Evolutionary conservation across 257 asterid genomes (phyloP), one percentile per base, ranked within the genome.

Genomic region (Petrea volubilis): DNA sequence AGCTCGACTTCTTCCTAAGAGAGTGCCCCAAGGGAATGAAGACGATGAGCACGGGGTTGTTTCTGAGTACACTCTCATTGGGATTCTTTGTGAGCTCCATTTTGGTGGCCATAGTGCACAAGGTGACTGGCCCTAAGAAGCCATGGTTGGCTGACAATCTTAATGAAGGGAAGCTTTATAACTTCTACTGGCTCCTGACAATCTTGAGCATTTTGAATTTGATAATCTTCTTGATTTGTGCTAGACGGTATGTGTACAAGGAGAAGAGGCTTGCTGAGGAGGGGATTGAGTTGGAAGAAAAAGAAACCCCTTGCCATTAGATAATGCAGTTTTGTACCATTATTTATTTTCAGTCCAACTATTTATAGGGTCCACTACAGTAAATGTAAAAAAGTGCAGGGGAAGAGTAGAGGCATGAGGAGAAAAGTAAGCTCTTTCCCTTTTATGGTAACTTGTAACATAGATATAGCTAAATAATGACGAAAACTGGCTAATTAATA

Each of bases 21-120:
- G 97, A 91, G 36, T 93, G 96, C 5, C 98, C 98, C 0, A 87
- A 87, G 65, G 97, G 98, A 11, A 93, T 89, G 98, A 93, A 93
- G 51, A 89, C 98, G 0, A 91, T 93, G 85, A 89, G 96, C 70
- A 91, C 98, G 0, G 96, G 98, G 0, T 65, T 93, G 65, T 91
- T 93, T 43, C 31, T 93, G 36, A 93, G 96, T 25, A 91, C 97
- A 1, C 86, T 93, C 11, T 86, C 98, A 0, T 49, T 93, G 1
- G 96, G 96, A 47, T 88, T 83, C 38, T 90, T 86, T 31, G 75
- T 90, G 70, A 84, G 93, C 79, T 90, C 98, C 0, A 76, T 84
- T 6, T 67, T 93, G 81, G 98, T 93, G 15, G 33, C 78, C 0
- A 62, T 93, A 7, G 90, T 93, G 55, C 93, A 93, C 25, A 86